phyloP scores from a whole-genome alignment of 352 stramenopile genomes.

The Blastocystis sp. region DNA sequence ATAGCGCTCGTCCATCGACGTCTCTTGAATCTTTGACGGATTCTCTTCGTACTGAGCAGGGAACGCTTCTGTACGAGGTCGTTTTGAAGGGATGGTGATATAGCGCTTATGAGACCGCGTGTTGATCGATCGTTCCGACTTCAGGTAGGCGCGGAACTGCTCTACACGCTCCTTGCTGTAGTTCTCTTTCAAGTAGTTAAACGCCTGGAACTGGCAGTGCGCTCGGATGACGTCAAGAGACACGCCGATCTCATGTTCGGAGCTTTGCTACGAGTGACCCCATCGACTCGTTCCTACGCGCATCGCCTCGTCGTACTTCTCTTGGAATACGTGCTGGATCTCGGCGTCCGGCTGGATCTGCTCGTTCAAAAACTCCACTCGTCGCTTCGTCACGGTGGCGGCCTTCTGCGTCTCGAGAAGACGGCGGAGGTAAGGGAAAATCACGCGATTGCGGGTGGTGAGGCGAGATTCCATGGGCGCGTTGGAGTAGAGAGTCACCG shows the following conservation, averaged over 20 bases:
- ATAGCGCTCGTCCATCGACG: neutral
- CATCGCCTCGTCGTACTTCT: conserved; percentile 26
- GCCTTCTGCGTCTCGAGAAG: conserved; percentile 54
- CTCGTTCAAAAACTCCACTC: conserved; percentile 38
- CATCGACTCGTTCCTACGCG: neutral
- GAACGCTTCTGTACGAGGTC: neutral
- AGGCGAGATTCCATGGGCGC: neutral
- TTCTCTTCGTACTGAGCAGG: neutral
- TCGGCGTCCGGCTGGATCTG: conserved; percentile 29
- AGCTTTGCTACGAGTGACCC: neutral
- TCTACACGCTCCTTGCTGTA: neutral
- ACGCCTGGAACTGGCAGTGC: conserved; percentile 2
- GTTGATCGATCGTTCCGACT: conserved; percentile 24
- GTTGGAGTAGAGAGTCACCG: neutral
- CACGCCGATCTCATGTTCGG: neutral
- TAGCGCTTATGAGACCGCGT: conserved; percentile 39
- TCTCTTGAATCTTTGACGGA: neutral
- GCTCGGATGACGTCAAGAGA: neutral
- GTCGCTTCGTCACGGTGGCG: conserved; percentile 32
- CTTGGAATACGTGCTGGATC: conserved; percentile 7
- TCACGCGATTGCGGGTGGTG: conserved; percentile 34
- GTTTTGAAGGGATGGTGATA: conserved; percentile 37
- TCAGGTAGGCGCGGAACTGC: conserved; percentile 1
- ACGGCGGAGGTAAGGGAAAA: conserved; percentile 42
- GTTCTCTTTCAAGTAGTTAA: conserved; percentile 46